phyloP scores from a whole-genome alignment of 306 rosid genomes.

The Gastrolobium villosum region DNA sequence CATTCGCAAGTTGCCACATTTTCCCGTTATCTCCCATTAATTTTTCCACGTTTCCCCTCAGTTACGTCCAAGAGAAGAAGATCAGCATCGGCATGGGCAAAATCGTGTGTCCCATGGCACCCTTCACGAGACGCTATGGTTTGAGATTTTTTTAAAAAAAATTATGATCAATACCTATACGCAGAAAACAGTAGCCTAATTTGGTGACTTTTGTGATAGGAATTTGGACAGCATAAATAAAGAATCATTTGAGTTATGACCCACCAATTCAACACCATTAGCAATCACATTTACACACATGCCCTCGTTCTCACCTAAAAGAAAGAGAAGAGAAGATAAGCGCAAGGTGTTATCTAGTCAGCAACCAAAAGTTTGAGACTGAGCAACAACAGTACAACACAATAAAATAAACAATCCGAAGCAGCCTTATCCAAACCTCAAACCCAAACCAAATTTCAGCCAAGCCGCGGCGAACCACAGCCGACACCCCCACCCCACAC shows the following conservation, averaged over 20 bases:
- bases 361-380: conserved; percentile 9
- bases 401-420: not conserved
- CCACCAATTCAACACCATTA: not conserved
- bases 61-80: too few relatives aligned
- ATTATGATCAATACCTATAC: too few relatives aligned
- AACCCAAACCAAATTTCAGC: not conserved
- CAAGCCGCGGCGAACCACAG: conserved; percentile 53
- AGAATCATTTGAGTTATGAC: not conserved
- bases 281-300: not conserved
- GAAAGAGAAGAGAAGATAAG: conserved; percentile 46
- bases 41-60: too few relatives aligned
- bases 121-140: too few relatives aligned
- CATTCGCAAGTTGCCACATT: not conserved
- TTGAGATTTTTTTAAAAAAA: too few relatives aligned
- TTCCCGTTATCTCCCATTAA: not conserved
- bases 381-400: not conserved
- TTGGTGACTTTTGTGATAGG: too few relatives aligned
- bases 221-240: too few relatives aligned
- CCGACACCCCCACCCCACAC: not conserved
- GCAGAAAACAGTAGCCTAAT: too few relatives aligned
- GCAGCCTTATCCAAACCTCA: conserved; percentile 21
- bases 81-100: not conserved
- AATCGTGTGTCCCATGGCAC: too few relatives aligned
- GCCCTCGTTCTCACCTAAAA: too few relatives aligned
- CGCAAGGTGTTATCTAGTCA: conserved; percentile 49